Base-by-base conservation (phyloP, 169 alveolate genomes). In the Plasmodium cynomolgi region DNA sequence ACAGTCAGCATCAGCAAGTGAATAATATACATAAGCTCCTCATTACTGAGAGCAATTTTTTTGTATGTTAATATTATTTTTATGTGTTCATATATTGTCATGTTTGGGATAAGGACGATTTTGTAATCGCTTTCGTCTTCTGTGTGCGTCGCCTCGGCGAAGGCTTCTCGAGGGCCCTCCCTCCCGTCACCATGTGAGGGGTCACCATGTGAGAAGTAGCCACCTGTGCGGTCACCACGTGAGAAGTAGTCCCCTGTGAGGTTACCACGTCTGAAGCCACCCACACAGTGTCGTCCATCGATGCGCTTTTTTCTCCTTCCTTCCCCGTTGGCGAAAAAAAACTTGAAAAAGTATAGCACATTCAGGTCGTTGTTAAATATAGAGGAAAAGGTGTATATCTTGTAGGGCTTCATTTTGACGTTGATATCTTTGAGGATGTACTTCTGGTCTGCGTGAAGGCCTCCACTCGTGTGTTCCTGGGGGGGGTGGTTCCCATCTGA, bases 21-120 rank as follows among this genome's bases (percentile, higher is more conserved):
- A n/a, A 91, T 91, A 15, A 91, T 33, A 58, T 91, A 91, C 23
- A 54, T n/a, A 47, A 91, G 74, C 29, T 91, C 92, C 1, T 1
- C 26, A 29, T 41, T 34, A 11, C 29, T 82, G 6, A 91, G 58
- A 31, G 74, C 33, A n/a, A 81, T 62, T 3, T 91, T 91, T 81
- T 91, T 91, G 54, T 44, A 91, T 5, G 77, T 91, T 33, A 91
- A 23, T 20, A 91, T 81, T 13, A 91, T 3, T 5, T 91, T 91
- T 20, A 91, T 44, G 26, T 91, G 95, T 26, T 91, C 95, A 31
- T 91, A 91, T 29, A 91, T 91, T 9, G 95, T 41, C 95, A 91
- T 91, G 11, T 26, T 20, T n/a, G 95, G 95, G 8, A 81, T 81
- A 20, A 91, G 74, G 17, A n/a, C 75, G 15, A 81, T 47, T 47